Base-by-base conservation (phyloP, 2,329 filamentous ascomycete genomes). In the Rhynchosporium agropyri region DNA sequence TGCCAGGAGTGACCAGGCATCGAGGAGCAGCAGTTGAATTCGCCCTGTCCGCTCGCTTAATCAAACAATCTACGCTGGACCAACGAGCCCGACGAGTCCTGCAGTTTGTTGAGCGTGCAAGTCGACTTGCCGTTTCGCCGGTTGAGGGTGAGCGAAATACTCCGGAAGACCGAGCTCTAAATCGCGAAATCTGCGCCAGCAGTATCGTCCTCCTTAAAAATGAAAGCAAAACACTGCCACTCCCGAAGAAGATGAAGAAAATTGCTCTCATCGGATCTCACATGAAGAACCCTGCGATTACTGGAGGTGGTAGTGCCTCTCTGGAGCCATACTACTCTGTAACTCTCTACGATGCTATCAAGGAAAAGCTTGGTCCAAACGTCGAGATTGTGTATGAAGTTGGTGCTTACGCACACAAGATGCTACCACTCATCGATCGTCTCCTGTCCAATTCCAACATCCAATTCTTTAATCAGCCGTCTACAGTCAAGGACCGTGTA, bases 131-230 rank as follows among this genome's bases (percentile, higher is more conserved):
- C 42, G 58, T 68, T n/a, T 64, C 67, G 12, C 15, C 63, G 60
- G 58, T 54, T 26, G 70, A 64, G 65, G 67, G 45, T 48, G 69
- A 64, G 42, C 63, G 58, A n/a, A 63, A 65, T 60, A 67, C 15
- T 28, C 72, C 65, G 42, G 75, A 73, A 67, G 73, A 74, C 63
- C 70, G 71, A 9, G 64, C 65, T 26, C 68, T 87, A 33, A 80
- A 86, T 28, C 78, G 85, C 26, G 77, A 82, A 42, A 75, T 85
- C 2, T 84, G 84, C 4, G 79, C 82, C 0, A 82, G 86, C 64
- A 84, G 83, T 1, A 82, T 88, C 10, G 85, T 89, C 0, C 79
- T 89, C 8, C 75, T 89, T 40, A 88, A 89, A 75, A 89, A 89
- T 66, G 79, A 85, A 28, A 78, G 78, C 4, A 76, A 77, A 12